phyloP scores from a whole-genome alignment of 306 rosid species.

The Ammopiptanthus mongolicus region DNA sequence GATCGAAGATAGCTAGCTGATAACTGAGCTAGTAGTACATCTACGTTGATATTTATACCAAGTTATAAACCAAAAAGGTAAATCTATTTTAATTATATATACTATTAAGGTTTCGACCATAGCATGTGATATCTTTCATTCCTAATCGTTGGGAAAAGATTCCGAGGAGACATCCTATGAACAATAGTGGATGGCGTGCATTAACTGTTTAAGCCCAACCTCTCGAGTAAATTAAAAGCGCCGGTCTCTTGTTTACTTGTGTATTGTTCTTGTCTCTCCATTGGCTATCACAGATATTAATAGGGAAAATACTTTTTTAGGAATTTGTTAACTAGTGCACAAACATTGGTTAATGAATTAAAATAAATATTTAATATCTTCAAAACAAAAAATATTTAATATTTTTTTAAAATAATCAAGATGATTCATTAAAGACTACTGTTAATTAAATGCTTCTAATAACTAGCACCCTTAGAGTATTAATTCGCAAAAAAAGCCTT shows the following conservation, averaged over 20 bases:
- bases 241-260: not conserved
- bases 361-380: no score
- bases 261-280: constrained; percentile 26
- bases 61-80: not conserved
- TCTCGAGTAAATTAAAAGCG: constrained; percentile 8
- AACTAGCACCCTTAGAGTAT: not conserved
- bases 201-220: constrained; percentile 29
- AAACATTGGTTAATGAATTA: no score
- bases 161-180: constrained; percentile 3
- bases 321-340: no score
- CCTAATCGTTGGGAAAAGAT: constrained; percentile 35
- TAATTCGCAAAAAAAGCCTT: no score
- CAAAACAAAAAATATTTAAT: no score
- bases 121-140: constrained; percentile 36
- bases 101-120: not conserved
- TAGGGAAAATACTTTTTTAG: no score
- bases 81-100: not conserved
- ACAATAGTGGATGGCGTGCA: constrained; percentile 28
- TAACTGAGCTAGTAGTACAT: not conserved
- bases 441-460: not conserved
- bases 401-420: no score
- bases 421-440: no score
- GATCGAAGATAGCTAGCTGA: not conserved
- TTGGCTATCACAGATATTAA: not conserved
- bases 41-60: constrained; percentile 14